Base-by-base conservation (phyloP, 306 rosid genomes). In the Citrullus mucosospermus region DNA sequence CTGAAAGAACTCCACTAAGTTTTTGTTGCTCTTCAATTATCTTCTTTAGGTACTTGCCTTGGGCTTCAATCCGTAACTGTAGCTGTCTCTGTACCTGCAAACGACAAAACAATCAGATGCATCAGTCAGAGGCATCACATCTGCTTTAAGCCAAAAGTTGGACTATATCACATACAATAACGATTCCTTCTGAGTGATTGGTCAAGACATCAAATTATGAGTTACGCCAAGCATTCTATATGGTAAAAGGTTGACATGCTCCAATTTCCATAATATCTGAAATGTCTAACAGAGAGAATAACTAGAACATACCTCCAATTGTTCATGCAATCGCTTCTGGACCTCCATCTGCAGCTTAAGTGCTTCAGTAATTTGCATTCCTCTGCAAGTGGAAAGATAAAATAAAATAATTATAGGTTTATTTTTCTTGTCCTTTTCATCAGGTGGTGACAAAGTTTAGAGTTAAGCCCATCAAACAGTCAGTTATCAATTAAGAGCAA, bases 281-380 rank as follows among this genome's bases (percentile, higher is more conserved):
- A 65, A 66, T 36, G 72, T 38, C 50, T 15, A 25, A 25, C 28
- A 25, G 28, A 38, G 28, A 55, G 20, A 39, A 59, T n/a, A 65
- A 30, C 46, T 65, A 82, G 80, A 91, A 46, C 87, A 50, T 88
- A 85, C 99, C 97, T 95, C 99, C 85, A 95, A 84, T 88, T 95
- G 99, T 81, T 95, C 99, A 81, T 95, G 99, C 50, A 95, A 85
- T 78, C 99, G 91, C 87, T 95, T 95, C 87, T 95, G 99, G 76
- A 95, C 99, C 85, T 95, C 99, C 99, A 95, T 95, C 85, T 95
- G 99, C 88, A 95, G 97, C 90, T 92, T 95, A 67, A 95, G 86
- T 38, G 99, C 97, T 83, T 95, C 99, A 20, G 96, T 95, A 73
- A 95, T 95, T 83, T 92, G 96, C 97, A 95, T 91, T 63, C 99